Evolutionary conservation across 2,329 filamentous ascomycete species (phyloP).

Genomic region (Arthroderma sp.): DNA sequence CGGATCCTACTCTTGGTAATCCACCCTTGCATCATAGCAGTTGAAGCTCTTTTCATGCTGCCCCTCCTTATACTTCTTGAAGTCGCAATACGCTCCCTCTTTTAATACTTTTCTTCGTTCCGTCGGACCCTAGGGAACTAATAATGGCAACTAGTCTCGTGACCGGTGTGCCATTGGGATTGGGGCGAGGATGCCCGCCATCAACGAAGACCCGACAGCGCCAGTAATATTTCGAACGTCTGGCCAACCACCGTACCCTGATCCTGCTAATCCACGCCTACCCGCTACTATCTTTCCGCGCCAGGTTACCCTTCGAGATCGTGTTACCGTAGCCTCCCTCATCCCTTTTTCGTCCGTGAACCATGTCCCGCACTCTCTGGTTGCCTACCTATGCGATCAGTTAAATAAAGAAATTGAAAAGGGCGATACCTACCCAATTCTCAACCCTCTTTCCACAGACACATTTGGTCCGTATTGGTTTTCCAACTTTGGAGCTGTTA

Average conservation of each 20-base stretch:
- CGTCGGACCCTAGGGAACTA: background rate
- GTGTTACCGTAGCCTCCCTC: slow-evolving; percentile 70
- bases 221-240: slow-evolving; percentile 58
- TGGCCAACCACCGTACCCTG: slow-evolving; percentile 52
- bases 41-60: no score
- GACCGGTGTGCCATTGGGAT: slow-evolving; percentile 8
- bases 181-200: slow-evolving; percentile 51
- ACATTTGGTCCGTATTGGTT: slow-evolving; percentile 80
- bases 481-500: slow-evolving; percentile 75
- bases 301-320: slow-evolving; percentile 70
- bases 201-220: slow-evolving; percentile 62
- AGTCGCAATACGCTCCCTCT: no score
- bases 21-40: no score
- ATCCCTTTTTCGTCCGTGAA: slow-evolving; percentile 67
- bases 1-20: no score
- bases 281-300: slow-evolving; percentile 57
- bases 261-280: slow-evolving; percentile 42
- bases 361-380: slow-evolving; percentile 61
- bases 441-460: slow-evolving; percentile 58
- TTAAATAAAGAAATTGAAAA: slow-evolving; percentile 84
- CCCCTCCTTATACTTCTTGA: no score
- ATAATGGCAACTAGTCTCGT: slow-evolving; percentile 12
- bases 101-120: no score
- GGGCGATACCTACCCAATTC: slow-evolving; percentile 85
- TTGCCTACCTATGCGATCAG: slow-evolving; percentile 68